phyloP scores from a whole-genome alignment of 139 green algal species.

The Penium margaritaceum region DNA sequence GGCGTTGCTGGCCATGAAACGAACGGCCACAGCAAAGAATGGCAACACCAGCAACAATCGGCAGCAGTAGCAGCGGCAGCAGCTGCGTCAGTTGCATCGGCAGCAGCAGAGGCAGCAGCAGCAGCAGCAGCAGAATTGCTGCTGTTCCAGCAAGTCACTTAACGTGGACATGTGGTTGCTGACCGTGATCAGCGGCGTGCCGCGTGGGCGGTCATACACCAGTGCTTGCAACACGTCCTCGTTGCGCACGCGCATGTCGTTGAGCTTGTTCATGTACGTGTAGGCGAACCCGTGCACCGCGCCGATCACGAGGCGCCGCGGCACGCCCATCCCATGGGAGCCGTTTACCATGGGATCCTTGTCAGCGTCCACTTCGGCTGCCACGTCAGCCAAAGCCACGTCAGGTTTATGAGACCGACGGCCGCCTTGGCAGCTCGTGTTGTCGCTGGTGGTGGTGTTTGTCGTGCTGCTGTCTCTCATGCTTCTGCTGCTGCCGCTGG shows the following conservation, averaged over 20 bases:
- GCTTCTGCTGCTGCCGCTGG: no score
- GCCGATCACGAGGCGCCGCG: neutral
- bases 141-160: no score
- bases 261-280: neutral
- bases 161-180: constrained; percentile 47
- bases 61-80: no score
- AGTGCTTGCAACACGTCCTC: constrained; percentile 23
- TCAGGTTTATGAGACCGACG: no score
- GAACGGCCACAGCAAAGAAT: no score
- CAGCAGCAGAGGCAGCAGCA: no score
- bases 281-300: neutral
- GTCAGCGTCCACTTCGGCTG: neutral
- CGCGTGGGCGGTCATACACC: neutral
- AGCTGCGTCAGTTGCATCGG: no score
- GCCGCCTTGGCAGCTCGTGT: neutral
- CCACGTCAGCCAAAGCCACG: no score
- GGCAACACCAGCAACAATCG: no score
- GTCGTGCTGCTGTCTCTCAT: no score
- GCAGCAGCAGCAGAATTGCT: no score
- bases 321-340: neutral
- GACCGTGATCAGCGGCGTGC: constrained; percentile 24
- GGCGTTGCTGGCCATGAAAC: no score
- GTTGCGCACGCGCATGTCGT: constrained; percentile 12
- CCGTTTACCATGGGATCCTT: neutral
- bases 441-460: neutral